Conservation (phyloP, 1,284 basidiomycete genomes). For the Papiliotrema fonsecae region DNA sequence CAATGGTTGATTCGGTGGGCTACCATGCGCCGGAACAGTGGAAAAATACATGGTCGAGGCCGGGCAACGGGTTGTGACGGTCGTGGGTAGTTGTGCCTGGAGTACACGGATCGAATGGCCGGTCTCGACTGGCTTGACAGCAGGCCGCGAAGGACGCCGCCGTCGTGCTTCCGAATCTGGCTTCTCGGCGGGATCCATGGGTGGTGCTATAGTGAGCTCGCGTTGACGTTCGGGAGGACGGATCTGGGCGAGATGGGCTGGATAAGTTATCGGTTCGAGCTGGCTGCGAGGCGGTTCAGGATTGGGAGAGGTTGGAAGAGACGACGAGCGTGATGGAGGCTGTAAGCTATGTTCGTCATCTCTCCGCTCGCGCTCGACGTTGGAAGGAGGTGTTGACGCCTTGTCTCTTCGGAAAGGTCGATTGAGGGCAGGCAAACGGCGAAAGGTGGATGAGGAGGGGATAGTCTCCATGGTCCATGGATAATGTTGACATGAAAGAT, state of each 20-base stretch:
- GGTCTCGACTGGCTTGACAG: too few relatives aligned
- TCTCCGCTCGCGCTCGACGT: neutral
- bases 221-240: conserved; percentile 14
- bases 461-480: conserved; percentile 2
- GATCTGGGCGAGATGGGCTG: conserved; percentile 26
- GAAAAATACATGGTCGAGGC: conserved; percentile 75
- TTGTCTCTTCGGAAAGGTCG: conserved; percentile 35
- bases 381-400: conserved; percentile 8
- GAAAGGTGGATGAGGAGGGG: conserved; percentile 30
- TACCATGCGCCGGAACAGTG: conserved; percentile 71
- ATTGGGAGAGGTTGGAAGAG: neutral
- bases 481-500: neutral
- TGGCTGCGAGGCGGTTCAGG: conserved; percentile 1
- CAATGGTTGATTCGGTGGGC: conserved; percentile 66
- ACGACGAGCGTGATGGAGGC: conserved; percentile 1
- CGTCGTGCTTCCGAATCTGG: too few relatives aligned
- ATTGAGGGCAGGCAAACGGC: conserved; percentile 28
- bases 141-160: too few relatives aligned
- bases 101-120: too few relatives aligned
- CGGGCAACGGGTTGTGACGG: conserved; percentile 22
- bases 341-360: conserved; percentile 3
- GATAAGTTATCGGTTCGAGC: conserved; percentile 29
- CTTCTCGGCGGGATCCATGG: too few relatives aligned
- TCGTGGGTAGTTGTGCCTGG: conserved; percentile 20
- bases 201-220: too few relatives aligned